A percentile compares a stretch with the other conserved stretches of the same genome.
Evolutionary conservation across 305 asterid species (phyloP).

Genomic region (Ajuga reptans): DNA sequence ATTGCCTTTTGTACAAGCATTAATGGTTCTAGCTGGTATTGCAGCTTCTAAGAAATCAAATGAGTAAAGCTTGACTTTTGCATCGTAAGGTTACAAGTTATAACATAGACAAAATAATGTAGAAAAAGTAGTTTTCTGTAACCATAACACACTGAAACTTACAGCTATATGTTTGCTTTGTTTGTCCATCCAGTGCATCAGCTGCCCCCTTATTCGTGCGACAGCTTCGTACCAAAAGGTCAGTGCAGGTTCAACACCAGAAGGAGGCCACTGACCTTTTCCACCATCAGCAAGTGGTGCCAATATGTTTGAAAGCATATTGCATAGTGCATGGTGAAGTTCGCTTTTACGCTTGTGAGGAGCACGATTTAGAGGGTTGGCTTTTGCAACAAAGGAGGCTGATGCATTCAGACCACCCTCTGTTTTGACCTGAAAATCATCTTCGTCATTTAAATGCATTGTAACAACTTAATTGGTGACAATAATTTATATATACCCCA

Average conservation of each 20-base stretch:
- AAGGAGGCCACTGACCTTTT: conserved; percentile 97
- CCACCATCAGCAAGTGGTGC: conserved; percentile 98
- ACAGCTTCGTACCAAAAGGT: conserved; percentile 97
- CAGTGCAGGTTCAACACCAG: conserved; percentile 91
- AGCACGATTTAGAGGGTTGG: conserved; percentile 91
- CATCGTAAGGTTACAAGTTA: conserved; percentile 7
- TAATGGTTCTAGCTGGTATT: conserved; percentile 10
- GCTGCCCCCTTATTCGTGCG: conserved; percentile 85
- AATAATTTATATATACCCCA: conserved; percentile 59
- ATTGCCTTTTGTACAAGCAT: conserved; percentile 19
- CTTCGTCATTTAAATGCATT: conserved; percentile 27
- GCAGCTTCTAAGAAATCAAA: conserved; percentile 21
- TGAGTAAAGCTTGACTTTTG: not conserved
- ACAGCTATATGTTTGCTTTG: conserved; percentile 97
- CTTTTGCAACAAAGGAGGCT: conserved; percentile 98
- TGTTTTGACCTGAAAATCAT: conserved; percentile 77
- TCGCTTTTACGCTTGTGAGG: conserved; percentile 98
- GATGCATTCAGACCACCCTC: conserved; percentile 98
- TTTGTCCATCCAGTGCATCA: conserved; percentile 95
- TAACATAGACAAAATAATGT: not conserved
- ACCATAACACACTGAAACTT: conserved; percentile 33
- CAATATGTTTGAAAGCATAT: conserved; percentile 95
- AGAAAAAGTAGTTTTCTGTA: conserved; percentile 5
- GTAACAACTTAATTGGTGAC: conserved; percentile 22
- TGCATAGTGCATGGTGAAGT: conserved; percentile 96